A percentile compares a stretch with the other conserved stretches of the same genome.
These are phyloP conservation scores for Yarrowia phangngaensis DNA, from an alignment of 805 yeast species.

Conservation along the genomic window DNA sequence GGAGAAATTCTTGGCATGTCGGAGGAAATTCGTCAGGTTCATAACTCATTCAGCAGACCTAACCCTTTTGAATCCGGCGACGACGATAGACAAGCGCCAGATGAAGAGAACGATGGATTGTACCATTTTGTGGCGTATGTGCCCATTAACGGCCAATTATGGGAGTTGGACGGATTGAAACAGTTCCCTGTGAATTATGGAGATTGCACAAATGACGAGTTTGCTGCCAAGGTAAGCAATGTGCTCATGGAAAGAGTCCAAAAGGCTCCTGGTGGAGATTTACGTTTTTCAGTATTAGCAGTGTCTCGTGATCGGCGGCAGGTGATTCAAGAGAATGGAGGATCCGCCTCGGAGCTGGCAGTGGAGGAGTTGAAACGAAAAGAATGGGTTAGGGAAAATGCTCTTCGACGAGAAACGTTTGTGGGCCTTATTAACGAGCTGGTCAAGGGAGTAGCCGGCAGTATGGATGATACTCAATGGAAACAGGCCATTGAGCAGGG, in stretches of 20 bases:
- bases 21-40: conserved; percentile 52
- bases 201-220: conserved; percentile 42
- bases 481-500: conserved; percentile 20
- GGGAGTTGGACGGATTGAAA: conserved; percentile 62
- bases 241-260: conserved; percentile 48
- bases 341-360: conserved; percentile 40
- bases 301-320: conserved; percentile 51
- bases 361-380: conserved; percentile 49
- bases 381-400: conserved; percentile 53
- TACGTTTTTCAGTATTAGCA: conserved; percentile 55
- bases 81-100: conserved; percentile 28
- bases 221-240: conserved; percentile 44
- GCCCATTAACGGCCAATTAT: conserved; percentile 45
- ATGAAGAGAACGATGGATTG: conserved; percentile 48
- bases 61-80: conserved; percentile 40
- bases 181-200: conserved; percentile 54
- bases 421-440: conserved; percentile 50
- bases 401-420: conserved; percentile 52
- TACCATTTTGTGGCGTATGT: conserved; percentile 61
- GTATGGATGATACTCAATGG: conserved; percentile 31
- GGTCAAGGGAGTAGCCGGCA: conserved; percentile 43
- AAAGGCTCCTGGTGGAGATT: conserved; percentile 47
- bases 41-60: conserved; percentile 61
- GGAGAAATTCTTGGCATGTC: conserved; percentile 63
- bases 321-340: conserved; percentile 40